Evolutionary conservation across 148 eudicot species (phyloP).

Genomic region (Bassia scoparia): DNA sequence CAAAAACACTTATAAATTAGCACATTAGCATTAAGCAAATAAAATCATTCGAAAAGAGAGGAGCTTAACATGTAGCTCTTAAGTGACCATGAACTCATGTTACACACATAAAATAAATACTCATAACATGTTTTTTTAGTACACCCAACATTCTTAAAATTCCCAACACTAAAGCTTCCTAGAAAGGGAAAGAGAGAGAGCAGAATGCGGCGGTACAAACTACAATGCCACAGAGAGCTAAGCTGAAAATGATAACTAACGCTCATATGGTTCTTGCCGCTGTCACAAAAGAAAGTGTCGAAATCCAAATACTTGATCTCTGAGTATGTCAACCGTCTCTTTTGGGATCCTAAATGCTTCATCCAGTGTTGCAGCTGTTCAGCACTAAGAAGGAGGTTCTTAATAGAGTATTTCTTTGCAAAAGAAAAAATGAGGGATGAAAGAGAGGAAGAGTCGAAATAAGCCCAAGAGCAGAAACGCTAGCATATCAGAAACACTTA

Average conservation of each 20-base stretch:
- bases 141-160: neutral
- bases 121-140: neutral
- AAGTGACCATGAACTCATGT: neutral
- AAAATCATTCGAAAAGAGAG: no score
- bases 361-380: slow-evolving; percentile 67
- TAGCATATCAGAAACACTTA: slow-evolving; percentile 24
- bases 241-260: slow-evolving; percentile 37
- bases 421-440: neutral
- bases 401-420: slow-evolving; percentile 3
- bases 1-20: neutral
- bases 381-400: neutral
- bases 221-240: neutral
- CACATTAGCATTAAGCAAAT: no score
- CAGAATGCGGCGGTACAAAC: neutral
- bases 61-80: no score
- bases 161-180: neutral
- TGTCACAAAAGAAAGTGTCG: slow-evolving; percentile 91
- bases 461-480: slow-evolving; percentile 1
- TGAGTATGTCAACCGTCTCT: slow-evolving; percentile 76
- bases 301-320: slow-evolving; percentile 94
- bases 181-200: neutral
- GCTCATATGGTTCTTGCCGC: slow-evolving; percentile 98
- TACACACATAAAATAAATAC: neutral
- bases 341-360: slow-evolving; percentile 72
- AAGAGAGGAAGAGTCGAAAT: neutral